These are phyloP conservation scores for Cadophora malorum DNA, from an alignment of 2,329 filamentous ascomycete species.

Conservation along the genomic window DNA sequence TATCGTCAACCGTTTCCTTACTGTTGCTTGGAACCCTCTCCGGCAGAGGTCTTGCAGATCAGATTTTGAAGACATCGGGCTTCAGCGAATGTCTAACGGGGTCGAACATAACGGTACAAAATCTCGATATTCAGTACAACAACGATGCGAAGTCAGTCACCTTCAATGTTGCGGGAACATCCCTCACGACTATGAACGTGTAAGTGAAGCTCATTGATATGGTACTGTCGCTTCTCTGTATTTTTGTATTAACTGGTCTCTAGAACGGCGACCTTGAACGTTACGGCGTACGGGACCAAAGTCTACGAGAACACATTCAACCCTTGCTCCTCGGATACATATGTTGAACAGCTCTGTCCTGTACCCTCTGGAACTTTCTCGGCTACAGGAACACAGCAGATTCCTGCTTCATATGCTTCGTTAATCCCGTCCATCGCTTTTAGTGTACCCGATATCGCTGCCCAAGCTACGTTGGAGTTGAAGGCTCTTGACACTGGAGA, in stretches of 20 bases:
- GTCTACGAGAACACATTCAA: constrained; percentile 84
- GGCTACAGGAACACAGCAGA: constrained; percentile 72
- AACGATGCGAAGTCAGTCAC: constrained; percentile 72
- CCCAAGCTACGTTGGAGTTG: constrained; percentile 80
- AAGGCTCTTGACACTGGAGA: constrained; percentile 63
- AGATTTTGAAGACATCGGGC: constrained; percentile 80
- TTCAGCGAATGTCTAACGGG: constrained; percentile 75
- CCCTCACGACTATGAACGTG: constrained; percentile 77
- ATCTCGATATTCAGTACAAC: constrained; percentile 80
- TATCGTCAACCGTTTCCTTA: constrained; percentile 41
- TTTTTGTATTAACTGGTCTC: background rate
- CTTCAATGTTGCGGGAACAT: constrained; percentile 85
- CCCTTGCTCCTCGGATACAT: constrained; percentile 74
- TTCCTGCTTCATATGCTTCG: constrained; percentile 73
- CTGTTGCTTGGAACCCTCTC: constrained; percentile 41
- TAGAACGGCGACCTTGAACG: constrained; percentile 53
- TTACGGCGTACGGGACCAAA: constrained; percentile 71
- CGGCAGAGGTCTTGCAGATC: constrained; percentile 61
- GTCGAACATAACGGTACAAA: constrained; percentile 70
- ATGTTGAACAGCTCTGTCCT: constrained; percentile 80
- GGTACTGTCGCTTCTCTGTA: background rate
- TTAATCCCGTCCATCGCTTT: constrained; percentile 91
- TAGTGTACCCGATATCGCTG: constrained; percentile 86
- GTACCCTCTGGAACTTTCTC: constrained; percentile 78
- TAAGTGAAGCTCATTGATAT: constrained; percentile 47